Percentiles rank a stretch among this genome's conserved stretches.
These are phyloP conservation scores for Mikania micrantha DNA, from an alignment of 129 eudicot genomes.

Conservation along the genomic window DNA sequence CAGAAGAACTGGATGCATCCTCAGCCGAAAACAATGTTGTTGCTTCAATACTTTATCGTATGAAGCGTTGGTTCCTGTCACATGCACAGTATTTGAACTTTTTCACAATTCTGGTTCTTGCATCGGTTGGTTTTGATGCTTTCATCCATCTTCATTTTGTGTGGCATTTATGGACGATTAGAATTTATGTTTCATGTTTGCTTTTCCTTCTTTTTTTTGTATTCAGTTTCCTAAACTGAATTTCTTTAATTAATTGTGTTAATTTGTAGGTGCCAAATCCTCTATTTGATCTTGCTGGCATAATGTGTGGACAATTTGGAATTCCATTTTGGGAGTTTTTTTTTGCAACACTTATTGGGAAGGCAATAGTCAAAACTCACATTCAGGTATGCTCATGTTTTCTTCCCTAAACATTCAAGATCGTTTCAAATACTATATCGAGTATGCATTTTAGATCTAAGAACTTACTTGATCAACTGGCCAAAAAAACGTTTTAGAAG, in stretches of 20 bases:
- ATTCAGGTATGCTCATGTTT: conserved; percentile 61
- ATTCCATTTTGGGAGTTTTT: conserved; percentile 95
- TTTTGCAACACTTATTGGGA: conserved; percentile 84
- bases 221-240: not conserved
- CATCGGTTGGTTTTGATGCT: conserved; percentile 66
- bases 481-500: not conserved
- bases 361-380: conserved; percentile 92
- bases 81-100: conserved; percentile 90
- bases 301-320: conserved; percentile 99
- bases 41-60: conserved; percentile 37
- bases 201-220: not conserved
- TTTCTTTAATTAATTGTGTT: not conserved
- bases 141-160: not conserved
- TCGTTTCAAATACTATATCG: not conserved
- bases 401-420: not conserved
- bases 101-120: conserved; percentile 78
- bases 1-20: conserved; percentile 65
- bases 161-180: no score
- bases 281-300: conserved; percentile 96
- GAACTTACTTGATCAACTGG: not conserved
- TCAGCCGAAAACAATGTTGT: conserved; percentile 50
- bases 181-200: not conserved
- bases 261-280: conserved; percentile 92
- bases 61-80: conserved; percentile 73
- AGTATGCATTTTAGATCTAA: no score